phyloP scores from a whole-genome alignment of 2,329 filamentous ascomycete genomes.

The Sporothrix brunneoviolacea region DNA sequence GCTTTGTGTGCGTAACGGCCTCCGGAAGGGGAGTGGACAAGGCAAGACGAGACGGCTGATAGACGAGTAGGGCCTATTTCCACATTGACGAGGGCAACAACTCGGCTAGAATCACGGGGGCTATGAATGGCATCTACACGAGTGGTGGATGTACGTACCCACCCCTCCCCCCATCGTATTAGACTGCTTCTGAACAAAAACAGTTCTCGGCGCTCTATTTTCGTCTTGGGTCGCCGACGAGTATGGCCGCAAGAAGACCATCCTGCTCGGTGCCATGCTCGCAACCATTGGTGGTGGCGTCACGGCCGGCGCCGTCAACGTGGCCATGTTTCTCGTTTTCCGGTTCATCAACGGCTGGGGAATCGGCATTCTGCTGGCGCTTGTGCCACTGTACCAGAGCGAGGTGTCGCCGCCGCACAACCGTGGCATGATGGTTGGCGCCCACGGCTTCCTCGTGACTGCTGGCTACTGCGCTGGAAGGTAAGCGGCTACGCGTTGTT shows the following conservation, averaged over 20 bases:
- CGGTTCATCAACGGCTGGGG: conserved; percentile 14
- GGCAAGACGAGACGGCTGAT: no score
- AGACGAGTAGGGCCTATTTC: no score
- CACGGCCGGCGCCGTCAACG: conserved; percentile 25
- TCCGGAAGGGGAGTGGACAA: no score
- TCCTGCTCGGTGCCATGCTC: conserved; percentile 28
- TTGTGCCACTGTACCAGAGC: conserved; percentile 20
- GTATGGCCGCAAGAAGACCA: conserved; percentile 32
- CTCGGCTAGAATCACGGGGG: neutral
- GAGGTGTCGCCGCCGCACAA: conserved; percentile 30
- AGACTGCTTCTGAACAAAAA: no score
- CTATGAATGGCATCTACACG: conserved; percentile 4
- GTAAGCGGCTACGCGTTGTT: no score
- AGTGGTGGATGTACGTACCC: neutral
- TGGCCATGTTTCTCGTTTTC: conserved; percentile 24
- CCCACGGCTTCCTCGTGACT: conserved; percentile 26
- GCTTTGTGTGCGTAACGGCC: neutral
- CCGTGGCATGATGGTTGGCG: conserved; percentile 8
- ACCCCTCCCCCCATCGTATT: no score
- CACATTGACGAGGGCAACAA: neutral
- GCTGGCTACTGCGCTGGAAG: conserved; percentile 27
- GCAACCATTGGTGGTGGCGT: conserved; percentile 22
- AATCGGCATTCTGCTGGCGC: conserved; percentile 24
- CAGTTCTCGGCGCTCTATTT: neutral
- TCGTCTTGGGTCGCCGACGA: neutral